These are phyloP conservation scores for Trametes hirsuta DNA, from an alignment of 1,284 basidiomycete species.

Conservation along the genomic window DNA sequence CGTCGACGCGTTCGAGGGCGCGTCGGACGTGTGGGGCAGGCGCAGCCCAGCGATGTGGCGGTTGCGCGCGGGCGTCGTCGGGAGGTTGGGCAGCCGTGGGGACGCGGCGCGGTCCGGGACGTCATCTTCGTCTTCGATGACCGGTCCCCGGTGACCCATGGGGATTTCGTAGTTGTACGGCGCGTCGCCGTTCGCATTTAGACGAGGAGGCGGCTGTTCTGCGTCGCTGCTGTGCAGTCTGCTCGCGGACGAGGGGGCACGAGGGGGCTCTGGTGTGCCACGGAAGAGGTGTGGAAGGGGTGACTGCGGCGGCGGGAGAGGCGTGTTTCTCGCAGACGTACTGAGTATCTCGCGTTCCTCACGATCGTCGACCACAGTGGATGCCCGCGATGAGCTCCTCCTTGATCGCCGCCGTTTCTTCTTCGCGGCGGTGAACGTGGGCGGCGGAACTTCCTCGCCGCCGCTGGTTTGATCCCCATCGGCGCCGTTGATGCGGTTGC, in stretches of 20 bases:
- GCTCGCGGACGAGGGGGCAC: slow-evolving; percentile 26
- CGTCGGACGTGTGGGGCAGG: slow-evolving; percentile 53
- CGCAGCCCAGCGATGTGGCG: slow-evolving; percentile 34
- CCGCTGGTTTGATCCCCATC: slow-evolving; percentile 66
- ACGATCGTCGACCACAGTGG: slow-evolving; percentile 63
- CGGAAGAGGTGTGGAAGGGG: slow-evolving; percentile 45
- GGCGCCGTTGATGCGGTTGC: slow-evolving; percentile 60
- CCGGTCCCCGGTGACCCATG: slow-evolving; percentile 62
- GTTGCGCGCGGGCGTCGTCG: slow-evolving; percentile 37
- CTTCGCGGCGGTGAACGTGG: slow-evolving; percentile 39
- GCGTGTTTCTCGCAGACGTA: slow-evolving; percentile 60
- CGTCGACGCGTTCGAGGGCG: slow-evolving; percentile 48
- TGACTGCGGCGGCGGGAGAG: slow-evolving; percentile 55
- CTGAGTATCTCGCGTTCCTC: slow-evolving; percentile 69
- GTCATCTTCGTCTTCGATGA: slow-evolving; percentile 74
- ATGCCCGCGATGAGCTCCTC: slow-evolving; percentile 54
- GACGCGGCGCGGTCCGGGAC: slow-evolving; percentile 44
- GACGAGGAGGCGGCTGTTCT: slow-evolving; percentile 24
- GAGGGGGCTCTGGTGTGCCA: slow-evolving; percentile 31
- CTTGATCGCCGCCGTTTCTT: slow-evolving; percentile 64
- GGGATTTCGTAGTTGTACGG: slow-evolving; percentile 40
- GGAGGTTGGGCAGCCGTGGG: slow-evolving; percentile 38
- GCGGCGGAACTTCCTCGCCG: slow-evolving; percentile 59
- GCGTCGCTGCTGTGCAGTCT: slow-evolving; percentile 34
- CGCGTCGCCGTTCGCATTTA: slow-evolving; percentile 30